phyloP scores from a whole-genome alignment of 352 stramenopile genomes.

The Phytophthora sojae region DNA sequence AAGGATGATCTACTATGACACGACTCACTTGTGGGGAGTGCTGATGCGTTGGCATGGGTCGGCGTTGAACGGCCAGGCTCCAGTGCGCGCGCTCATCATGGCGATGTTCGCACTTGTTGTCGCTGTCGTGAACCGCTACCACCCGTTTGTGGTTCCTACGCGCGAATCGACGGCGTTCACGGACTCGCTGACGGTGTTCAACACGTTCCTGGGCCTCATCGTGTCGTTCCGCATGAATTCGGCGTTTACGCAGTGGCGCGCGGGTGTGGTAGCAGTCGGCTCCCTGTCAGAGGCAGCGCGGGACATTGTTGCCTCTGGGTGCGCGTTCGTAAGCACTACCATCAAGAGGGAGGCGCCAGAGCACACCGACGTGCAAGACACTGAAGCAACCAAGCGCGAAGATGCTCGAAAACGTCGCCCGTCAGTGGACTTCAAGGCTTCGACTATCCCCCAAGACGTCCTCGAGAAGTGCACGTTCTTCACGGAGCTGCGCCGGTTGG shows the following conservation, averaged over 20 bases:
- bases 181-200: constrained; percentile 87
- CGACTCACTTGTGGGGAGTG: constrained; percentile 60
- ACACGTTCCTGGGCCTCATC: constrained; percentile 83
- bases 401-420: not conserved
- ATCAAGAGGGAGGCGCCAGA: constrained; percentile 31
- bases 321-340: constrained; percentile 67
- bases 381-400: constrained; percentile 6
- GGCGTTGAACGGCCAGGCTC: constrained; percentile 74
- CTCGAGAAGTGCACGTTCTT: constrained; percentile 85
- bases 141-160: constrained; percentile 73
- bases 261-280: constrained; percentile 70
- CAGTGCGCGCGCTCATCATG: constrained; percentile 69
- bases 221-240: constrained; percentile 87
- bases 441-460: constrained; percentile 57
- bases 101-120: constrained; percentile 66
- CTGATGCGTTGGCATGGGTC: constrained; percentile 79
- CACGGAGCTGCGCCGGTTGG: constrained; percentile 73
- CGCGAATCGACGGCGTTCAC: constrained; percentile 77
- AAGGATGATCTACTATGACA: constrained; percentile 87
- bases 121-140: constrained; percentile 56
- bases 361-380: not conserved
- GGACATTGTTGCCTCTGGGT: constrained; percentile 76
- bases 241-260: constrained; percentile 80
- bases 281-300: constrained; percentile 68
- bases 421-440: constrained; percentile 21